These are phyloP conservation scores for Carex scoparia DNA, from an alignment of 176 grass and related monocot genomes.

Conservation along the genomic window DNA sequence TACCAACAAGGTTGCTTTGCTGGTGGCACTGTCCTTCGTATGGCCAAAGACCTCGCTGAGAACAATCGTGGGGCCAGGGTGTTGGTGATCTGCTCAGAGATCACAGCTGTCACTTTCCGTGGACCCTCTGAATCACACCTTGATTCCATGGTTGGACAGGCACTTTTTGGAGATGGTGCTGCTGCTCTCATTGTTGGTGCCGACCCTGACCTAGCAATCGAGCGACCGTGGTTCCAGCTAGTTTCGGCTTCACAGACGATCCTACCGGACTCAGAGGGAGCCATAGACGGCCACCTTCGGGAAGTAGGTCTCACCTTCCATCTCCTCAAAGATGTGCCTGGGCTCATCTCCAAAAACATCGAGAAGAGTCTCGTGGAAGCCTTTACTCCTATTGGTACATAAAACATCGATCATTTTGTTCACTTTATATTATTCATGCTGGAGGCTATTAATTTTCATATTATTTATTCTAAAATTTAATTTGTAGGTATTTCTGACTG, in stretches of 20 bases:
- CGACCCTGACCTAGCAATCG: neutral
- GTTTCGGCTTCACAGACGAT: constrained; percentile 23
- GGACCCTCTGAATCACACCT: constrained; percentile 20
- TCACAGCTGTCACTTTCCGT: constrained; percentile 24
- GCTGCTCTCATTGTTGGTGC: constrained; percentile 24
- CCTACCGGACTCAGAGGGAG: constrained; percentile 16
- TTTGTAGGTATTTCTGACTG: constrained; percentile 16
- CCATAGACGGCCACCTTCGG: constrained; percentile 21
- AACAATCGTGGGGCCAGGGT: constrained; percentile 18
- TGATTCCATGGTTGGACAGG: constrained; percentile 26
- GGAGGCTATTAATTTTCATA: neutral
- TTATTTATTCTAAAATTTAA: neutral
- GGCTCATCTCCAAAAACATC: constrained; percentile 22
- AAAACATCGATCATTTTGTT: neutral
- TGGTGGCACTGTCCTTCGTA: constrained; percentile 16
- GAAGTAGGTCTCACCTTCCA: constrained; percentile 26
- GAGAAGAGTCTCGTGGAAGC: constrained; percentile 22
- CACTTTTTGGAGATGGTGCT: constrained; percentile 24
- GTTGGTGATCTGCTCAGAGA: constrained; percentile 22
- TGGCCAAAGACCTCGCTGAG: constrained; percentile 21
- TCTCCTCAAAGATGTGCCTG: constrained; percentile 24
- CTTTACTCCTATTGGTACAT: constrained; percentile 23
- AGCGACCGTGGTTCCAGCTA: constrained; percentile 4
- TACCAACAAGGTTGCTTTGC: constrained; percentile 27
- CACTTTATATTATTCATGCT: neutral